Evolutionary conservation across 2,329 filamentous ascomycete genomes (phyloP).

Genomic region (Aspergillus persii): DNA sequence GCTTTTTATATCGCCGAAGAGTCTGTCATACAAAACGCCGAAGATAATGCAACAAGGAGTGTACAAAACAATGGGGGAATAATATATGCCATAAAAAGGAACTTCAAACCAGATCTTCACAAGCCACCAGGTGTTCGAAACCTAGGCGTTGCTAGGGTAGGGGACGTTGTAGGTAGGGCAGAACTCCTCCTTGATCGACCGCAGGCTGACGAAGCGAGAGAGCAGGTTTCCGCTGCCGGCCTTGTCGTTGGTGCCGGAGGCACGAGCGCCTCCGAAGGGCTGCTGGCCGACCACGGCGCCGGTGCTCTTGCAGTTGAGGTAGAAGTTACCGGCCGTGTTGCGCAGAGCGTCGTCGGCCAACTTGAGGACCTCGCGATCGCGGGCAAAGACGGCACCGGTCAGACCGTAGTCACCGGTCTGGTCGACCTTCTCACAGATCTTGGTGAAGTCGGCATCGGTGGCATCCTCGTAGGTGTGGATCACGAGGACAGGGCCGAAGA

Average conservation of each 20-base stretch:
- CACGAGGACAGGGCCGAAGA: constrained; percentile 77
- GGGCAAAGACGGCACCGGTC: constrained; percentile 44
- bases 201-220: constrained; percentile 64
- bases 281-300: constrained; percentile 72
- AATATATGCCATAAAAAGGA: constrained; percentile 11
- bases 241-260: constrained; percentile 72
- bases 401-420: constrained; percentile 42
- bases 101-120: constrained; percentile 1
- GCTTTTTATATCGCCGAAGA: not conserved
- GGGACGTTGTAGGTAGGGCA: constrained; percentile 58
- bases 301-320: constrained; percentile 54
- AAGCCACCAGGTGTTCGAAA: not conserved
- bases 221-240: constrained; percentile 65
- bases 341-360: constrained; percentile 38
- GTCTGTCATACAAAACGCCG: constrained; percentile 1
- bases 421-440: constrained; percentile 54
- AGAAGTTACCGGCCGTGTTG: constrained; percentile 42
- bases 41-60: not conserved
- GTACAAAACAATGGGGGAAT: not conserved
- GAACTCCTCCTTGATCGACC: constrained; percentile 76
- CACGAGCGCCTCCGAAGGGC: constrained; percentile 67
- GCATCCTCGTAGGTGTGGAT: constrained; percentile 76
- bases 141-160: constrained; percentile 71
- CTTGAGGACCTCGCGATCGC: constrained; percentile 35
- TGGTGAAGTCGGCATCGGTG: constrained; percentile 55